Evolutionary conservation across 176 grass and related monocot genomes (phyloP).

Genomic region (Ananas comosus): DNA sequence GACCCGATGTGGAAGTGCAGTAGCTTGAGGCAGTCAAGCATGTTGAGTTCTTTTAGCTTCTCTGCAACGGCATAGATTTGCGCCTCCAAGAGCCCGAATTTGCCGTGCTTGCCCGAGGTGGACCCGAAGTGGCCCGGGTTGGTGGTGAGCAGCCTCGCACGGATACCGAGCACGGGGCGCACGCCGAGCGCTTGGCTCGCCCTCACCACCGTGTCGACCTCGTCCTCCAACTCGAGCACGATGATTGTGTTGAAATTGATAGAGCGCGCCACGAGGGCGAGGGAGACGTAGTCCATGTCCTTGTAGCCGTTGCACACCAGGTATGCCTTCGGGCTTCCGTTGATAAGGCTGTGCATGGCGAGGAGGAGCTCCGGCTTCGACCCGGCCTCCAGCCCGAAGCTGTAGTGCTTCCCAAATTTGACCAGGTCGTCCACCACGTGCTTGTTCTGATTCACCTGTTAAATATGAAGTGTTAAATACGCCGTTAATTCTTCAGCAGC

Average conservation of each 20-base stretch:
- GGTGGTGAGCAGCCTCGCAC: conserved; percentile 15
- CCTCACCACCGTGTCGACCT: conserved; percentile 17
- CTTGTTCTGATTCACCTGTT: conserved; percentile 21
- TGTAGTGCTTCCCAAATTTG: background rate
- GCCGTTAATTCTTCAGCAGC: too few relatives aligned
- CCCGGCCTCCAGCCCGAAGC: conserved; percentile 22
- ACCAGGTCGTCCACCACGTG: conserved; percentile 10
- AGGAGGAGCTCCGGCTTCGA: conserved; percentile 24
- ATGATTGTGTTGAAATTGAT: conserved; percentile 20
- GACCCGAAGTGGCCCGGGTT: conserved; percentile 11
- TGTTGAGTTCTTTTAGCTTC: background rate
- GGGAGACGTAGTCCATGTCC: conserved; percentile 16
- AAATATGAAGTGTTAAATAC: too few relatives aligned
- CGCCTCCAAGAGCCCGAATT: conserved; percentile 11
- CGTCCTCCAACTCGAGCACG: conserved; percentile 26
- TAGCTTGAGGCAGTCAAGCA: conserved; percentile 20
- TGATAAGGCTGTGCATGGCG: conserved; percentile 16
- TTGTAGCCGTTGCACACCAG: conserved; percentile 26
- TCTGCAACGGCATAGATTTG: conserved; percentile 11
- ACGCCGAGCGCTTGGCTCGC: background rate
- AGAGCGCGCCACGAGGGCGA: conserved; percentile 11
- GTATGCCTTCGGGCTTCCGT: conserved; percentile 8
- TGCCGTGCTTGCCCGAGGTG: conserved; percentile 19
- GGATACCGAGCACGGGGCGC: conserved; percentile 2
- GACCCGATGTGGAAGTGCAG: conserved; percentile 30